Conservation (phyloP, 495 filamentous ascomycete genomes). For the Talaromyces adpressus region DNA sequence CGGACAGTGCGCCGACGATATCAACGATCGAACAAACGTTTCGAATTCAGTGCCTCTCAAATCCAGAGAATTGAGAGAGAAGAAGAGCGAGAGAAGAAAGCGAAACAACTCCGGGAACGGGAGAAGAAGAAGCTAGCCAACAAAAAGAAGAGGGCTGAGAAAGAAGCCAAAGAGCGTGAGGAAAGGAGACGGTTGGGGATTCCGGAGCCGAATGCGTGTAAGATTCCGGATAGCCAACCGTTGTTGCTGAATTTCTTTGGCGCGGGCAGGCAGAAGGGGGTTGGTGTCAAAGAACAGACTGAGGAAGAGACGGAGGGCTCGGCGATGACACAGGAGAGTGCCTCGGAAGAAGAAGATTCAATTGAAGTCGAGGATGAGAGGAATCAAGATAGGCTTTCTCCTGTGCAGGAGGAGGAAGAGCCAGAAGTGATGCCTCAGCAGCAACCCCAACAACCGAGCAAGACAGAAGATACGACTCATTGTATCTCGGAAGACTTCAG, state of each 20-base stretch:
- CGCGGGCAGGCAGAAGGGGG: background rate
- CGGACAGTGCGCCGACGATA: conserved; percentile 37
- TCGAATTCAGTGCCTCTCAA: conserved; percentile 34
- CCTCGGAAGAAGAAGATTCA: background rate
- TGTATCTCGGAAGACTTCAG: background rate
- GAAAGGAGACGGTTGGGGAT: conserved; percentile 34
- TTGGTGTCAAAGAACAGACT: background rate
- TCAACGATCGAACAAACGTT: conserved; percentile 39
- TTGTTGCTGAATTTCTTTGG: conserved; percentile 37
- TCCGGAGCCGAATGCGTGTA: conserved; percentile 33
- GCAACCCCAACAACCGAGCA: background rate
- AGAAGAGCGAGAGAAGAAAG: conserved; percentile 30
- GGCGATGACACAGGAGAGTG: background rate
- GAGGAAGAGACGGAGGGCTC: conserved; percentile 7
- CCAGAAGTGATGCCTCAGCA: background rate
- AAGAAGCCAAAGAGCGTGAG: conserved; percentile 35
- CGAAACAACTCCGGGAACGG: conserved; percentile 35
- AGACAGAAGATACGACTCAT: background rate
- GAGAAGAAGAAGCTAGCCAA: conserved; percentile 31
- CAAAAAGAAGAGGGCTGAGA: conserved; percentile 39
- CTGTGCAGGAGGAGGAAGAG: background rate
- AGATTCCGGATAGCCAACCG: conserved; percentile 41
- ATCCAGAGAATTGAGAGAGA: conserved; percentile 39
- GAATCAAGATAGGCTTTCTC: background rate
- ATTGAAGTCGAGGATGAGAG: background rate